Evolutionary conservation across 805 yeast genomes (phyloP).

Genomic region (Hanseniaspora clermontiae): DNA sequence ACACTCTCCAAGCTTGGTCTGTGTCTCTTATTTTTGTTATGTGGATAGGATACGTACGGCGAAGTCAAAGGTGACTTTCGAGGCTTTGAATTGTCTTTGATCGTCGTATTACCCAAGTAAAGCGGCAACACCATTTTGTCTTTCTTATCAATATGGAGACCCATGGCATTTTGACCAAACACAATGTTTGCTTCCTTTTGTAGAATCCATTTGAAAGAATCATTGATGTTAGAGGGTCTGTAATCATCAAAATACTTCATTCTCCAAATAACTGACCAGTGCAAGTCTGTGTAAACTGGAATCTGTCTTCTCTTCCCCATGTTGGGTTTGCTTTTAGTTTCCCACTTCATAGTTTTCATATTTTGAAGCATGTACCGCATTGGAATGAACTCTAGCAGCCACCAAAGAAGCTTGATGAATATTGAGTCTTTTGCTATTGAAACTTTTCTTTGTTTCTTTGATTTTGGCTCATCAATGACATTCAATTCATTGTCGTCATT

Average conservation of each 20-base stretch:
- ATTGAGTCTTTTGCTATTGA: slow-evolving; percentile 11
- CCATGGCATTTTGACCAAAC: slow-evolving; percentile 5
- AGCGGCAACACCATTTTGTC: background rate
- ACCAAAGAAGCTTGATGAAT: slow-evolving; percentile 35
- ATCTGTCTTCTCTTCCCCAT: slow-evolving; percentile 41
- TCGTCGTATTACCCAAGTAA: background rate
- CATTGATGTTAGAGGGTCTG: slow-evolving; percentile 30
- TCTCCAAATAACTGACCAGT: slow-evolving; percentile 56
- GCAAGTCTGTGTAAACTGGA: slow-evolving; percentile 37
- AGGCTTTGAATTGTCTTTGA: background rate
- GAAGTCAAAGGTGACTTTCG: slow-evolving; percentile 8
- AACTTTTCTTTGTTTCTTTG: slow-evolving; percentile 9
- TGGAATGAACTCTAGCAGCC: slow-evolving; percentile 52
- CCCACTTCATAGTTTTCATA: slow-evolving; percentile 36
- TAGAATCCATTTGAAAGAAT: slow-evolving; percentile 20
- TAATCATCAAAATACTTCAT: slow-evolving; percentile 36
- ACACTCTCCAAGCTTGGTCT: background rate
- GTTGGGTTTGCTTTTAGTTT: slow-evolving; percentile 40
- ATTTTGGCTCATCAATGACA: slow-evolving; percentile 8
- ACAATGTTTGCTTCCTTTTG: slow-evolving; percentile 17
- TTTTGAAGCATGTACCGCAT: slow-evolving; percentile 41
- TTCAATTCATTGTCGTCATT: background rate
- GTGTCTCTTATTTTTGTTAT: background rate
- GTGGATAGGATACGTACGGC: slow-evolving; percentile 6
- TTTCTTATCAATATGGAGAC: background rate